A percentile compares a stretch with the other conserved stretches of the same genome.
phyloP scores from a whole-genome alignment of 2,329 filamentous ascomycete genomes.

The Talaromyces islandicus region DNA sequence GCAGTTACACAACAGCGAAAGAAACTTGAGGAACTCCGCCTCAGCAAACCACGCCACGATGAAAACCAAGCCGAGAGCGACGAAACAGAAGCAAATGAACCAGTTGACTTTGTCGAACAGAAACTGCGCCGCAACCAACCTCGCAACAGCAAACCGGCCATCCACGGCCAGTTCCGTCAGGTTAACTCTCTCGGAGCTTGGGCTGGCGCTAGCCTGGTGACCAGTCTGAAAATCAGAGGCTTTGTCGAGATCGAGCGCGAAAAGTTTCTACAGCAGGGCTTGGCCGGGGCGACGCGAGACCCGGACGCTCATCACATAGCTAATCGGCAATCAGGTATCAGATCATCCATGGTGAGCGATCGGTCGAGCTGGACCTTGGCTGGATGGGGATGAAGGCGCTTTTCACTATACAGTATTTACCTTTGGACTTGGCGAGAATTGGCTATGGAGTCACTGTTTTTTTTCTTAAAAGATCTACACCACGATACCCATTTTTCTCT shows the following conservation, averaged over 20 bases:
- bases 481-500: background rate
- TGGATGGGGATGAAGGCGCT: constrained; percentile 34
- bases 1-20: constrained; percentile 48
- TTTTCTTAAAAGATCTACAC: background rate
- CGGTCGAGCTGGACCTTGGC: constrained; percentile 45
- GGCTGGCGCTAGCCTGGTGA: constrained; percentile 58
- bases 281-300: constrained; percentile 42
- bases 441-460: background rate
- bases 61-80: background rate
- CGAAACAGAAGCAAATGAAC: constrained; percentile 8
- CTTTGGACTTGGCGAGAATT: background rate
- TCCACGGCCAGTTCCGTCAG: constrained; percentile 42
- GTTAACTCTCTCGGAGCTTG: constrained; percentile 58
- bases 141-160: constrained; percentile 27
- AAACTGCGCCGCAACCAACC: constrained; percentile 29
- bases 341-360: constrained; percentile 30
- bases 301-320: constrained; percentile 28
- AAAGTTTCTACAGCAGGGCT: constrained; percentile 50
- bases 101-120: constrained; percentile 39
- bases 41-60: constrained; percentile 17
- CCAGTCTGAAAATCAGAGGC: constrained; percentile 54
- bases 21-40: constrained; percentile 36
- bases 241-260: constrained; percentile 61
- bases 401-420: background rate
- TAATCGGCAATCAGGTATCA: constrained; percentile 29